Percentiles rank a stretch among this genome's conserved stretches.
Conservation (phyloP, 139 green algal genomes). For the Chlamydomonas applanata region DNA sequence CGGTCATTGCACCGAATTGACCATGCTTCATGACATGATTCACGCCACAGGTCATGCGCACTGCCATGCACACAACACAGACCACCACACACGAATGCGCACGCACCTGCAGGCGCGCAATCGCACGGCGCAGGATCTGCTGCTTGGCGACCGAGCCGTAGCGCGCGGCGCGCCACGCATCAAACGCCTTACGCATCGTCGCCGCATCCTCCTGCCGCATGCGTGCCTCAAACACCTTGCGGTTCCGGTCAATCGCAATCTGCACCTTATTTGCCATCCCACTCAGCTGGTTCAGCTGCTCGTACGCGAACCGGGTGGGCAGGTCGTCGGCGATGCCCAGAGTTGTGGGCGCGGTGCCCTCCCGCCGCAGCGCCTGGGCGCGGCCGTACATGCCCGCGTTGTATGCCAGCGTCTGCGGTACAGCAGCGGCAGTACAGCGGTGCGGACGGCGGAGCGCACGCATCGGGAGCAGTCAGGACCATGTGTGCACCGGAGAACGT, state of each 20-base stretch:
- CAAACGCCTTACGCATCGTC: constrained; percentile 42
- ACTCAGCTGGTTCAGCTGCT: constrained; percentile 73
- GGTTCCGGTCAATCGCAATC: constrained; percentile 79
- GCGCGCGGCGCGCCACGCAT: constrained; percentile 46
- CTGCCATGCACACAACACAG: not conserved
- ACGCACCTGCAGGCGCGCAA: constrained; percentile 34
- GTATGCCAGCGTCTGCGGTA: constrained; percentile 53
- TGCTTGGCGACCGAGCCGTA: constrained; percentile 47
- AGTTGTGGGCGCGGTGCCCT: constrained; percentile 40
- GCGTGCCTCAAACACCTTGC: constrained; percentile 63
- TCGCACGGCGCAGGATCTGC: constrained; percentile 42
- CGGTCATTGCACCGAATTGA: no score
- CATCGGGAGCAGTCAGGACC: no score
- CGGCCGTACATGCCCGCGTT: constrained; percentile 49
- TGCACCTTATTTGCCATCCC: constrained; percentile 84
- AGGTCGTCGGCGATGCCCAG: constrained; percentile 74
- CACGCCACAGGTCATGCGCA: no score
- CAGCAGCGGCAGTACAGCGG: no score
- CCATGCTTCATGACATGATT: no score
- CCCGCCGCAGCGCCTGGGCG: constrained; percentile 39
- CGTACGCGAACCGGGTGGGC: constrained; percentile 69
- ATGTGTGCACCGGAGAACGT: no score
- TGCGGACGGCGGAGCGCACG: no score
- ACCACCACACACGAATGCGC: not conserved
- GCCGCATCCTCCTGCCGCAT: constrained; percentile 41